Evolutionary conservation across 306 rosid species (phyloP).

Genomic region (Sindora glabra): DNA sequence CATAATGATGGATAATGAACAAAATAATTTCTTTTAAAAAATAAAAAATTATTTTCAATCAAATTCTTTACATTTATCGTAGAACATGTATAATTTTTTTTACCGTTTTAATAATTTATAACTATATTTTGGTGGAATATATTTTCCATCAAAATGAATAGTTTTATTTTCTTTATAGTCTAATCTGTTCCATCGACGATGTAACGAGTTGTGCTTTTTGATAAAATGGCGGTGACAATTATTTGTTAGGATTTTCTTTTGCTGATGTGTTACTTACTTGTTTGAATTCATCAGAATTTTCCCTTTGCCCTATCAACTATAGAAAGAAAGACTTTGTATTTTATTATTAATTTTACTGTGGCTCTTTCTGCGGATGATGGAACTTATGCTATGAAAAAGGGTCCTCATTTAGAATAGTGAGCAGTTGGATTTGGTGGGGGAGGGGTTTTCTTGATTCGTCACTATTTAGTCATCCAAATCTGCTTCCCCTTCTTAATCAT

Average conservation of each 20-base stretch:
- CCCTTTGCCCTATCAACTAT: background rate
- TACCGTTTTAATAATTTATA: too few relatives aligned
- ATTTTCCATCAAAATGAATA: too few relatives aligned
- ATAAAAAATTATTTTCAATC: too few relatives aligned
- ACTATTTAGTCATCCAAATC: constrained; percentile 79
- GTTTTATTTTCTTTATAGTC: too few relatives aligned
- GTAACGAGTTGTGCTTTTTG: background rate
- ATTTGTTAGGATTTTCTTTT: too few relatives aligned
- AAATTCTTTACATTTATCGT: too few relatives aligned
- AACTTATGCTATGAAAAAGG: constrained; percentile 88
- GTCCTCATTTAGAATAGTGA: constrained; percentile 88
- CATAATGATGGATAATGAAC: too few relatives aligned
- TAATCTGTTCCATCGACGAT: background rate
- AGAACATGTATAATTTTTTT: too few relatives aligned
- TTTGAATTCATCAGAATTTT: background rate
- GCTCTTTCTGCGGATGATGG: constrained; percentile 76
- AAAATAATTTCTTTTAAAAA: too few relatives aligned
- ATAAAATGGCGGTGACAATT: too few relatives aligned
- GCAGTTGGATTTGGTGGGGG: constrained; percentile 88
- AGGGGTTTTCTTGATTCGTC: constrained; percentile 95
- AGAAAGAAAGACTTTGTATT: background rate
- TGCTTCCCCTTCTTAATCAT: constrained; percentile 97
- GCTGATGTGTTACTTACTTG: background rate
- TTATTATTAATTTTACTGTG: background rate
- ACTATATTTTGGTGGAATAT: too few relatives aligned